phyloP scores from a whole-genome alignment of 2,329 filamentous ascomycete genomes.

The Phoma sp. region DNA sequence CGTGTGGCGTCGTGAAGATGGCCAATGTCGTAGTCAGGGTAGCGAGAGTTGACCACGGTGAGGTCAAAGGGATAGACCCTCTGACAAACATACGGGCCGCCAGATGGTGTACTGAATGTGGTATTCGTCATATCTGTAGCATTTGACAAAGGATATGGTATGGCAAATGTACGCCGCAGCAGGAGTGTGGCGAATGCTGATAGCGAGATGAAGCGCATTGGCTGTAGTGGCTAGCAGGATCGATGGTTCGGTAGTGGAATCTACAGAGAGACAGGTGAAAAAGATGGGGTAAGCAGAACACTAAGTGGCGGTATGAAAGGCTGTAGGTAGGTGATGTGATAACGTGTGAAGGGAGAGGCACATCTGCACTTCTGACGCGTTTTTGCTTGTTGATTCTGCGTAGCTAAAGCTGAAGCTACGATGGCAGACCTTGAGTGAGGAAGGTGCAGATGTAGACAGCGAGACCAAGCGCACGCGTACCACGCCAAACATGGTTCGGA shows the following conservation, averaged over 20 bases:
- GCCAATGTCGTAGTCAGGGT: constrained; percentile 27
- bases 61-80: constrained; percentile 31
- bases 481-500: no score
- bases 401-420: background rate
- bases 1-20: constrained; percentile 26
- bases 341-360: no score
- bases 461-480: background rate
- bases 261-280: no score
- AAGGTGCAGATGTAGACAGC: background rate
- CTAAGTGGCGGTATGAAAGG: no score
- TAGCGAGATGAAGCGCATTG: background rate
- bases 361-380: no score
- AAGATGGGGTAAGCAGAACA: no score
- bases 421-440: background rate
- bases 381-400: no score
- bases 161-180: constrained; percentile 8
- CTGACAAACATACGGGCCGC: constrained; percentile 24
- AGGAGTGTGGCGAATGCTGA: constrained; percentile 12
- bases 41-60: constrained; percentile 36
- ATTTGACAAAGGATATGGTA: constrained; percentile 23
- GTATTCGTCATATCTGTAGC: constrained; percentile 12
- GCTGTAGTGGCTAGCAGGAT: background rate
- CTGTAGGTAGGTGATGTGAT: no score
- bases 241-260: background rate
- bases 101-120: background rate